Percentiles rank a stretch among this genome's conserved stretches.
Evolutionary conservation across 345 rosid species (phyloP).

Genomic region (Populus deltoides): DNA sequence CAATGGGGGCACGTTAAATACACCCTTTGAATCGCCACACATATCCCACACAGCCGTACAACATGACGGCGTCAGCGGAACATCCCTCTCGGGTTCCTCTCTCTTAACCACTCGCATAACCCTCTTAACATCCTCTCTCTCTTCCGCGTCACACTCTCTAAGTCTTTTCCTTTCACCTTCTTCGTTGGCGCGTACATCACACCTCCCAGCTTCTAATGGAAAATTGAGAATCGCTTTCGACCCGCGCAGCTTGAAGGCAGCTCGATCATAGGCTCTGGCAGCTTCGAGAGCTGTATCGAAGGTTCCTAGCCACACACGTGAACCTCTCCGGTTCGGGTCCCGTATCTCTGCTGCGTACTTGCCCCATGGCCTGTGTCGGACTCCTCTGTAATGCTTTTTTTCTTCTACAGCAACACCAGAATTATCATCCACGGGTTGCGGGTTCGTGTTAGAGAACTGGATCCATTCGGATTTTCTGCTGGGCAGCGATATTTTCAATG

Average conservation of each 20-base stretch:
- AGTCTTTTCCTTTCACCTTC: conserved; percentile 40
- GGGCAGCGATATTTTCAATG: conserved; percentile 52
- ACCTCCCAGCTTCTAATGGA: conserved; percentile 66
- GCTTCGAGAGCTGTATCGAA: conserved; percentile 70
- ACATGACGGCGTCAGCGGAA: conserved; percentile 41
- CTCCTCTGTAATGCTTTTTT: conserved; percentile 78
- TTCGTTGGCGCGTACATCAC: conserved; percentile 19
- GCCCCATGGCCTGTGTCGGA: conserved; percentile 90
- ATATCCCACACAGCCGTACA: conserved; percentile 38
- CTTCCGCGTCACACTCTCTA: conserved; percentile 10
- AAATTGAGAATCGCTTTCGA: conserved; percentile 84
- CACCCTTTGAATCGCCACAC: conserved; percentile 1
- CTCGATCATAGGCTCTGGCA: conserved; percentile 80
- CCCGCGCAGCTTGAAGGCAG: conserved; percentile 76
- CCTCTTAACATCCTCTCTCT: conserved; percentile 6
- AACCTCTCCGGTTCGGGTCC: conserved; percentile 70
- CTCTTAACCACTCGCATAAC: conserved; percentile 22
- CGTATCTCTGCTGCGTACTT: conserved; percentile 96
- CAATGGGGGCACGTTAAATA: conserved; percentile 12
- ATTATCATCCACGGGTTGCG: neutral
- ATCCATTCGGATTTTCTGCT: conserved; percentile 43
- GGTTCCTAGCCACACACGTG: conserved; percentile 88
- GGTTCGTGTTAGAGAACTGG: conserved; percentile 28
- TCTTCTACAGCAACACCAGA: conserved; percentile 16
- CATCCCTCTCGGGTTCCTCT: conserved; percentile 28